Evolutionary conservation across 306 rosid species (phyloP).

Genomic region (Cicer chorassanicum): DNA sequence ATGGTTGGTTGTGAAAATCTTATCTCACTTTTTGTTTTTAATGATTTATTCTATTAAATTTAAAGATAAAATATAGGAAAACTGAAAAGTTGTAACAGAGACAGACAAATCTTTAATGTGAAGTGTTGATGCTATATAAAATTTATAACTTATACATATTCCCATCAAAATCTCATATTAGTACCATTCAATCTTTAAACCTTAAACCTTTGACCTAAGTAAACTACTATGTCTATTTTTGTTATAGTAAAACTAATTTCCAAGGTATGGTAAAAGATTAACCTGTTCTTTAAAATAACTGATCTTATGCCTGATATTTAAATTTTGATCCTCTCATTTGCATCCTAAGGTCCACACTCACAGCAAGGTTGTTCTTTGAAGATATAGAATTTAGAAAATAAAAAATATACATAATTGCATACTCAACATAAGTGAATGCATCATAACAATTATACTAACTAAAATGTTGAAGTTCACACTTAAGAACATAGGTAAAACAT

Average conservation of each 20-base stretch:
- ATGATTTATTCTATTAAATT: no score
- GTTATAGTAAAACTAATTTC: constrained; percentile 9
- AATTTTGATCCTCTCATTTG: constrained; percentile 1
- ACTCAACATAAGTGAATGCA: constrained; percentile 38
- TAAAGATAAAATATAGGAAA: no score
- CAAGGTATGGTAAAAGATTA: not conserved
- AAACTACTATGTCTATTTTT: not conserved
- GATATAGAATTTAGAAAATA: constrained; percentile 25
- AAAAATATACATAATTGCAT: constrained; percentile 3
- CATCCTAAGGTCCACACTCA: not conserved
- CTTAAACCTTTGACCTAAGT: not conserved
- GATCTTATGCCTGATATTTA: not conserved
- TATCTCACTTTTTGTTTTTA: no score
- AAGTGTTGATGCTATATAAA: no score
- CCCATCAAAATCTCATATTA: no score
- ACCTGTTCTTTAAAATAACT: not conserved
- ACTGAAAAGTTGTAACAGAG: no score
- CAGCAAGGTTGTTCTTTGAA: constrained; percentile 7
- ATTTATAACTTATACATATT: no score
- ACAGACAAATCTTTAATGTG: no score
- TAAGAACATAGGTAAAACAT: not conserved
- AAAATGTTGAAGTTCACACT: not conserved
- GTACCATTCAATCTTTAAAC: no score
- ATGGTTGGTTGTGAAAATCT: no score
- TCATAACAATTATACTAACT: no score